Percentiles rank a stretch among this genome's conserved stretches.
phyloP scores from a whole-genome alignment of 768 basidiomycete genomes.

The Tylopilus rubrobrunneus region DNA sequence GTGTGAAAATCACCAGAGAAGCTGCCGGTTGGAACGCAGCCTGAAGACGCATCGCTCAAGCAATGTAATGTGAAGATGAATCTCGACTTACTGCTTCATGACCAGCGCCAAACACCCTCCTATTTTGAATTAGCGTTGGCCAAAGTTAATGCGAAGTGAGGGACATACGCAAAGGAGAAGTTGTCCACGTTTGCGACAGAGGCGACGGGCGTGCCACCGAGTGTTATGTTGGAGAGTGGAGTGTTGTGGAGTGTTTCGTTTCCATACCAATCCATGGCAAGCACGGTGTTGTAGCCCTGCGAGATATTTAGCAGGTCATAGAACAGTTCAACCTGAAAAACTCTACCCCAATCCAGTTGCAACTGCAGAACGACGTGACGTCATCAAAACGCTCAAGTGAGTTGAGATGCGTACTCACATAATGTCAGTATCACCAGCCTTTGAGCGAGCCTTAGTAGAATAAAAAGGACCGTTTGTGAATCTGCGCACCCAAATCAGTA shows the following conservation, averaged over 20 bases:
- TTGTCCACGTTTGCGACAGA: conserved; percentile 63
- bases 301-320: background rate
- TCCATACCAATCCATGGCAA: conserved; percentile 47
- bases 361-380: conserved; percentile 4
- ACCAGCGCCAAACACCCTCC: conserved; percentile 54
- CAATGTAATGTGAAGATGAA: background rate
- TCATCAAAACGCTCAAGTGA: background rate
- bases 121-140: conserved; percentile 14
- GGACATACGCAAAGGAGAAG: conserved; percentile 63
- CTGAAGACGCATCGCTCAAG: conserved; percentile 27
- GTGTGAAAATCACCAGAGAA: conserved; percentile 36
- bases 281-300: conserved; percentile 35
- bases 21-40: conserved; percentile 29
- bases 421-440: conserved; percentile 29
- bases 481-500: conserved; percentile 37
- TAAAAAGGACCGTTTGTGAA: too few relatives aligned
- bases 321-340: background rate
- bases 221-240: conserved; percentile 52
- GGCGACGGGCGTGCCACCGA: conserved; percentile 48
- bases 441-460: background rate
- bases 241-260: conserved; percentile 37
- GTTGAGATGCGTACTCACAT: conserved; percentile 12
- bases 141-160: background rate
- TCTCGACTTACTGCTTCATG: conserved; percentile 55
- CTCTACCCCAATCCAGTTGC: conserved; percentile 28